Conservation (phyloP, 768 basidiomycete species). For the Phylloporus arenicola region DNA sequence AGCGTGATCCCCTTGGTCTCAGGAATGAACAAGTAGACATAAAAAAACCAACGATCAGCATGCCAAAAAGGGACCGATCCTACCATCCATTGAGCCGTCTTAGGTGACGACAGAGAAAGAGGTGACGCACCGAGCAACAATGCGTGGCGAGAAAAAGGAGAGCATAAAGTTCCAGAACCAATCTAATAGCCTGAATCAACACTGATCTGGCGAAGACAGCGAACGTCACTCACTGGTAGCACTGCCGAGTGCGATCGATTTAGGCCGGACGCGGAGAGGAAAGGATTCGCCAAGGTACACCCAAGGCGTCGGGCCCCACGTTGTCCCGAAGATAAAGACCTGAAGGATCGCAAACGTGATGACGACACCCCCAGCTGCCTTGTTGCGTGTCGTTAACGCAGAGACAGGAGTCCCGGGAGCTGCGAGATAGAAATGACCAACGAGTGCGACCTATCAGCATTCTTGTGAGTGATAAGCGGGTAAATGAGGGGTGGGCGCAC, state of each 20-base stretch:
- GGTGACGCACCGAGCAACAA: constrained; percentile 44
- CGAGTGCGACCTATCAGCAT: constrained; percentile 53
- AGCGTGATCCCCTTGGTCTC: constrained; percentile 76
- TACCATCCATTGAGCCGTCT: constrained; percentile 12
- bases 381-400: constrained; percentile 52
- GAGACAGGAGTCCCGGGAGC: constrained; percentile 42
- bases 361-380: constrained; percentile 55
- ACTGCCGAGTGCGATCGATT: constrained; percentile 72
- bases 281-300: constrained; percentile 78
- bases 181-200: constrained; percentile 21
- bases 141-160: constrained; percentile 66
- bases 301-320: constrained; percentile 77
- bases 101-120: neutral
- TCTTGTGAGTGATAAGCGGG: neutral
- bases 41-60: constrained; percentile 65
- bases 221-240: constrained; percentile 37
- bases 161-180: constrained; percentile 78
- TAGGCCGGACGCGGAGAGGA: constrained; percentile 74
- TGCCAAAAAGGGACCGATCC: constrained; percentile 69
- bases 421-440: constrained; percentile 64
- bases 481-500: constrained; percentile 29
- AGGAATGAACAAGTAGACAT: constrained; percentile 72
- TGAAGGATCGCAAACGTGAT: constrained; percentile 78
- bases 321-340: constrained; percentile 63
- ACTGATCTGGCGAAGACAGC: too few species aligned